phyloP scores from a whole-genome alignment of 2,329 filamentous ascomycete species.

The Pyrenochaeta sp. region DNA sequence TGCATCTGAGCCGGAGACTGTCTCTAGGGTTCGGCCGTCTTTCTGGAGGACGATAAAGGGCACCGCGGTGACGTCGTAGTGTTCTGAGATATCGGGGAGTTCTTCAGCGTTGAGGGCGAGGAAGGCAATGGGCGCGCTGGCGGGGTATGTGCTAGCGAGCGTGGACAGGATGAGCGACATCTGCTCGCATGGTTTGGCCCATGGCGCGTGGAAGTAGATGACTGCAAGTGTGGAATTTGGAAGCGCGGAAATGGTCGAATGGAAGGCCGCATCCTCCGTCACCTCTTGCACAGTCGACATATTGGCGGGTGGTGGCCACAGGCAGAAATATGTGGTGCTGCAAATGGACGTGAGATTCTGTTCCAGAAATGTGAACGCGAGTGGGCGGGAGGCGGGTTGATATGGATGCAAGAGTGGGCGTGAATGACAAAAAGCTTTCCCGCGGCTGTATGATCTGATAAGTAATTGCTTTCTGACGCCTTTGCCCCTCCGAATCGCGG shows the following conservation, averaged over 20 bases:
- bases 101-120: constrained; percentile 94
- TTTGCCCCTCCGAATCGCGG: constrained; percentile 4
- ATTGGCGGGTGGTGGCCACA: constrained; percentile 1
- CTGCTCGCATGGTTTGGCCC: constrained; percentile 94
- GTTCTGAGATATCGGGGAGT: constrained; percentile 86
- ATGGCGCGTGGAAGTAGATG: constrained; percentile 94
- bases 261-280: constrained; percentile 75
- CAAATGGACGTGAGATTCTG: too few relatives aligned
- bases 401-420: not conserved
- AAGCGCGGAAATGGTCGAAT: constrained; percentile 71
- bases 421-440: not conserved
- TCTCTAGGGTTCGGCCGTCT: constrained; percentile 78
- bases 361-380: not conserved
- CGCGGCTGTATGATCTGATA: constrained; percentile 9
- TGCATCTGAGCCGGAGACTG: constrained; percentile 88
- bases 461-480: constrained; percentile 9
- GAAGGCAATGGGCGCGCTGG: constrained; percentile 77
- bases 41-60: constrained; percentile 88
- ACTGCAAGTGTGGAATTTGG: constrained; percentile 76
- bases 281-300: constrained; percentile 74
- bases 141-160: constrained; percentile 85
- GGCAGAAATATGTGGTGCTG: not conserved
- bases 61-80: constrained; percentile 92
- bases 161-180: constrained; percentile 88
- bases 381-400: too few relatives aligned